phyloP scores from a whole-genome alignment of 2,329 filamentous ascomycete genomes.

The Beauveria scarabaeidicola region DNA sequence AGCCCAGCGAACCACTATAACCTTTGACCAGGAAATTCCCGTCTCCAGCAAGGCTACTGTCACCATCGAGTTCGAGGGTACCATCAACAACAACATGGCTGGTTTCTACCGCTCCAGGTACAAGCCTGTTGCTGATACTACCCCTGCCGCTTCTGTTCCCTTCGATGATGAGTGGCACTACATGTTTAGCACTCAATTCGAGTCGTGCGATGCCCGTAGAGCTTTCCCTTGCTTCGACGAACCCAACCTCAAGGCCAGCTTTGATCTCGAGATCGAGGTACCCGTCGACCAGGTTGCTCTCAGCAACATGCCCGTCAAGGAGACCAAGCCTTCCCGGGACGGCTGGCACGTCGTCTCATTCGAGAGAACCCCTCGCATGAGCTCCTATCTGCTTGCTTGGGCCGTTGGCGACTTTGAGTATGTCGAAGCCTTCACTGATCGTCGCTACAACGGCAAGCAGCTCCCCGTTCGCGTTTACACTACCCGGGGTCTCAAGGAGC shows the following conservation, averaged over 20 bases:
- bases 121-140: constrained; percentile 55
- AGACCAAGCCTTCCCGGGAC: constrained; percentile 46
- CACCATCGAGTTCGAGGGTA: constrained; percentile 66
- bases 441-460: constrained; percentile 83
- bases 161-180: constrained; percentile 58
- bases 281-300: constrained; percentile 81
- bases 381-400: constrained; percentile 86
- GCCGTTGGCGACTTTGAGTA: constrained; percentile 96
- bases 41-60: constrained; percentile 58
- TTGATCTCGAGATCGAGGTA: constrained; percentile 87
- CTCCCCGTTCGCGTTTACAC: constrained; percentile 95
- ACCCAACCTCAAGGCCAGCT: constrained; percentile 92
- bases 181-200: constrained; percentile 95
- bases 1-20: constrained; percentile 73
- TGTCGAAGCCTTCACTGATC: constrained; percentile 80
- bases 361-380: constrained; percentile 81
- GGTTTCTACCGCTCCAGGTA: constrained; percentile 94
- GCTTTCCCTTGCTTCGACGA: constrained; percentile 98
- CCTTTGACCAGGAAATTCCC: constrained; percentile 64
- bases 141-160: constrained; percentile 68
- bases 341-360: constrained; percentile 71
- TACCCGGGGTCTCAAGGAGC: constrained; percentile 85
- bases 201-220: constrained; percentile 87
- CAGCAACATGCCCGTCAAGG: constrained; percentile 91
- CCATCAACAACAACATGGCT: constrained; percentile 83